Evolutionary conservation across 1,284 basidiomycete species (phyloP), one percentile per base, ranked within the genome.

Genomic region (Cutaneotrichosporon cyanovorans): DNA sequence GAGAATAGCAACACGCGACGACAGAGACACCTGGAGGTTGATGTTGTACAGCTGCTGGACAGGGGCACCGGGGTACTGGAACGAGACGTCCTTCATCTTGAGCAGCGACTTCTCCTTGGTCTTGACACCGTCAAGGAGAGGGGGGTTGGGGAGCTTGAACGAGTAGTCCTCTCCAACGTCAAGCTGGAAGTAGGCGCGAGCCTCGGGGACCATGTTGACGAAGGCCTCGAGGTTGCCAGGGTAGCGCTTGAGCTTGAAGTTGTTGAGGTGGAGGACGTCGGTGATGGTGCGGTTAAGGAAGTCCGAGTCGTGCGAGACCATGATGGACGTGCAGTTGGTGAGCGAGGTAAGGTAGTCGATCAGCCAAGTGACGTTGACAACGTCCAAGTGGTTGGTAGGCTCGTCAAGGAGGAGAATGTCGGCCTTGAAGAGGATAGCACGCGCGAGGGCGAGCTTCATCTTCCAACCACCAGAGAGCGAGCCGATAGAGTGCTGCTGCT

Each of bases 261-360:
- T 89, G 82, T 97, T 96, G 62, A 97, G 78, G 78, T 98, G 91
- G 69, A 98, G 87, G 62, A 95, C 90, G 69, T 98, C 95, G 65
- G 93, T 98, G 77, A 92, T 90, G 65, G 88, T 88, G 77, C 93
- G 88, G 83, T 99, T 97, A 59, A 99, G 80, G 87, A 98, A 98
- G 65, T 84, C 77, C 16, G 92, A 96, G 79, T 99, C 95, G 82
- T 98, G 95, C 57, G 91, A 95, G 65, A 96, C 92, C 62, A 95
- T 93, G 76, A 95, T 95, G 48, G 90, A 95, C 51, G 92, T 96
- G 80, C 90, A 95, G 54, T 80, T 80, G 73, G 78, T 91, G 70
- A 90, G 83, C 69, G 77, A 77, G 64, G 80, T 86, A 55, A 98
- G 85, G 79, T 98, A 99, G 77, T 77, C 83, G 79, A 93, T 89